A percentile compares a stretch with the other conserved stretches of the same genome.
Conservation (phyloP, 169 alveolate species). For the Plasmodium knowlesi region DNA sequence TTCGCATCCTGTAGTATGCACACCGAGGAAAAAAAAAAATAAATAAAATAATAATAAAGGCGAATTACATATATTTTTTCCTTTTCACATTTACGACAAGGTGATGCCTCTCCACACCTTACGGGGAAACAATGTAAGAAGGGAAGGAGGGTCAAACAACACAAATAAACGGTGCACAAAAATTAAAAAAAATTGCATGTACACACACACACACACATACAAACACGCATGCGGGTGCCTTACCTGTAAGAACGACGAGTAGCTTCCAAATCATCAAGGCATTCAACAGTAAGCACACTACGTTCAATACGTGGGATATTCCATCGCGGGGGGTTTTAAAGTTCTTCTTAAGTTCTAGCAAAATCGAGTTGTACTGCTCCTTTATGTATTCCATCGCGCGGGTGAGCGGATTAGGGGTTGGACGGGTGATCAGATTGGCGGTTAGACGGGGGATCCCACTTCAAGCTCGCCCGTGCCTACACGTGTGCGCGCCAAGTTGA, state of each 20-base stretch:
- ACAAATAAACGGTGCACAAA: neutral
- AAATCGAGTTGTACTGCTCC: conserved; percentile 38
- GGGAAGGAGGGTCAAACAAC: neutral
- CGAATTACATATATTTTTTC: neutral
- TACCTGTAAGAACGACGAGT: conserved; percentile 46
- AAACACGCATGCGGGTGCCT: neutral
- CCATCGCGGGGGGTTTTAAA: conserved; percentile 60
- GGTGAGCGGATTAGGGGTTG: neutral
- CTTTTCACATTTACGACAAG: conserved; percentile 2
- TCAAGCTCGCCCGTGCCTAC: neutral
- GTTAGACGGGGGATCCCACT: neutral
- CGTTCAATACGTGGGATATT: conserved; percentile 20
- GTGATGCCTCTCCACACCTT: neutral
- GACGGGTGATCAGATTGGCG: neutral
- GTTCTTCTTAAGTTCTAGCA: conserved; percentile 44
- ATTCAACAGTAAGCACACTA: conserved; percentile 36
- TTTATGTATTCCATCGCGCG: conserved; percentile 47
- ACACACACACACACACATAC: neutral
- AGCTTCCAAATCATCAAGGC: conserved; percentile 71
- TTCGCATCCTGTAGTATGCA: conserved; percentile 84
- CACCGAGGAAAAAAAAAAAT: neutral
- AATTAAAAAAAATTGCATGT: neutral
- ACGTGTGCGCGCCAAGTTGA: neutral
- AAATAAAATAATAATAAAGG: neutral
- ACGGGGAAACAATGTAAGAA: neutral